Evolutionary conservation across 2,329 filamentous ascomycete genomes (phyloP), one percentile per base, ranked within the genome.

Genomic region (Aaosphaeria arxii): DNA sequence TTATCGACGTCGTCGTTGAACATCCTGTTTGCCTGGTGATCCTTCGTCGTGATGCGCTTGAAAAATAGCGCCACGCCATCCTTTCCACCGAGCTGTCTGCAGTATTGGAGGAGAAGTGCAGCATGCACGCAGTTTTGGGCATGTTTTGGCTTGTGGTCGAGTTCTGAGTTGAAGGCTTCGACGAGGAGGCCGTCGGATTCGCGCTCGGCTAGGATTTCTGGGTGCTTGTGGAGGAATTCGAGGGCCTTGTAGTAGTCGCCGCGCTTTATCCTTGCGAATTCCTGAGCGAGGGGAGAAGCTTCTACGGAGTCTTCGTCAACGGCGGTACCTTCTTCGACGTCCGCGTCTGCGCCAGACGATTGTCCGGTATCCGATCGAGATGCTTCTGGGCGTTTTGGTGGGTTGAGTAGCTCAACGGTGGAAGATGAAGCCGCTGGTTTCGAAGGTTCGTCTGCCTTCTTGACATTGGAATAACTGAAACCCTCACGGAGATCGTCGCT

Each of bases 31-130:
- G 94, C 95, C 72, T 96, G 87, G 72, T 99, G 92, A 31, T 87
- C 89, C 59, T 84, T 84, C 4, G 88, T 95, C 24, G 88, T 94
- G 69, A 99, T 91, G 49, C 92, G 87, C 74, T 94, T 95, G 81
- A 99, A 99, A 78, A 99, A 99, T 30, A 97, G 74, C 5, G 84
- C 82, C 6, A 96, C 91, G 24, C 92, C 92, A 61, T 97, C 90
- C 55, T 83, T 84, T 50, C 92, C 91, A 52, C 92, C 91, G 5
- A 99, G 79, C 39, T 90, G 87, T 7, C 92, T 84, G 74, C 94
- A 99, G 76, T 99, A 99, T 70, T 99, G 94, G 38, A 99, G 75
- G 9, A 99, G 78, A 11, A 97, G 78, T 3, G 88, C 92, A 69
- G 97, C 91, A 72, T 99, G 94, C 24, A 99, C 91, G 71, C 86